Conservation (phyloP, 306 rosid genomes). For the Carpinus viminea region DNA sequence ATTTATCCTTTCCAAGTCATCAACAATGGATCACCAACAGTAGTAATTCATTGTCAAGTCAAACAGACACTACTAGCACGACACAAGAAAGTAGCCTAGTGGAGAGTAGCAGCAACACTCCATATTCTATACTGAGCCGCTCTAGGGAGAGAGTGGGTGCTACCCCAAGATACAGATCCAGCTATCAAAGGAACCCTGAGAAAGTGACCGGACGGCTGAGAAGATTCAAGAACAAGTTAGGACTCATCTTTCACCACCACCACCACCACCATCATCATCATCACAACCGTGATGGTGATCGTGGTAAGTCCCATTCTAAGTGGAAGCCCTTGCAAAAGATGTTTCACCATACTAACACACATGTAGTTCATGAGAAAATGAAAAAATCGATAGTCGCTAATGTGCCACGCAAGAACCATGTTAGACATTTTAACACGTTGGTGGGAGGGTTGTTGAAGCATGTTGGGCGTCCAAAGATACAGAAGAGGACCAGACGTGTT, state of each 20-base stretch:
- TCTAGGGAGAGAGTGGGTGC: constrained; percentile 29
- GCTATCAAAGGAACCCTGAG: constrained; percentile 18
- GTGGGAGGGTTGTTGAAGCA: constrained; percentile 58
- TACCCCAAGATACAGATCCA: constrained; percentile 28
- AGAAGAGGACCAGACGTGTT: constrained; percentile 23
- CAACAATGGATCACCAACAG: constrained; percentile 13
- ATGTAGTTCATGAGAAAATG: constrained; percentile 18
- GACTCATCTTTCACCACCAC: constrained; percentile 76
- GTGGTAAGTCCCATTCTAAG: constrained; percentile 17
- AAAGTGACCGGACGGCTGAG: constrained; percentile 46
- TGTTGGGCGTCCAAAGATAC: constrained; percentile 40
- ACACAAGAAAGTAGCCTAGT: constrained; percentile 34
- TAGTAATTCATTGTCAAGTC: constrained; percentile 21
- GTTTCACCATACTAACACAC: constrained; percentile 33
- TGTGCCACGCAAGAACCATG: constrained; percentile 32
- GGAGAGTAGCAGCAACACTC: constrained; percentile 20
- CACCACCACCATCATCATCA: constrained; percentile 58
- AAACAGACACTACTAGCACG: neutral
- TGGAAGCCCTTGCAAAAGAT: constrained; percentile 54
- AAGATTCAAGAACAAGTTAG: constrained; percentile 63
- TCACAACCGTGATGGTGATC: constrained; percentile 3
- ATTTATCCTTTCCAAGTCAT: constrained; percentile 25
- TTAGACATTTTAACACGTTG: constrained; percentile 57
- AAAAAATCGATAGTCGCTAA: constrained; percentile 29
- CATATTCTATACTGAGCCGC: constrained; percentile 1